Percentiles rank a stretch among this genome's conserved stretches.
These are phyloP conservation scores for Rickenella mellea DNA, from an alignment of 768 basidiomycete species.

Conservation along the genomic window DNA sequence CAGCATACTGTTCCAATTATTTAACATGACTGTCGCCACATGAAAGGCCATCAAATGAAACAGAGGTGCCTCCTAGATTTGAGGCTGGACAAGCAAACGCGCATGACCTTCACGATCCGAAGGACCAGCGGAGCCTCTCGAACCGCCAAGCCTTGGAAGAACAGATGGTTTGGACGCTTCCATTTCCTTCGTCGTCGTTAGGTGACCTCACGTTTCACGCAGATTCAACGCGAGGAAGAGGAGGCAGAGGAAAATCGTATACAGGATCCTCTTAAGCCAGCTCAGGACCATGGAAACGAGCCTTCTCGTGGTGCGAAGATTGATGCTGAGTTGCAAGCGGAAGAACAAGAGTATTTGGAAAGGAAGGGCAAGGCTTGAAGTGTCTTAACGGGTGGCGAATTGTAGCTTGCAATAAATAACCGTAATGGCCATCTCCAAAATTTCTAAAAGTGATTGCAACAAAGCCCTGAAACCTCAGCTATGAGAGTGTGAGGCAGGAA, in stretches of 20 bases:
- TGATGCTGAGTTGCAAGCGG: constrained; percentile 44
- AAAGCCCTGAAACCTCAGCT: too few species aligned
- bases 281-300: constrained; percentile 43
- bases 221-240: constrained; percentile 15
- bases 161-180: not conserved
- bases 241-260: constrained; percentile 19
- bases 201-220: not conserved
- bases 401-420: too few species aligned
- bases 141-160: not conserved
- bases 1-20: too few species aligned
- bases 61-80: too few species aligned
- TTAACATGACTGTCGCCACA: too few species aligned
- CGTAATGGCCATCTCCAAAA: too few species aligned
- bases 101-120: constrained; percentile 31
- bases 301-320: constrained; percentile 49
- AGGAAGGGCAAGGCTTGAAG: constrained; percentile 31
- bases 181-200: not conserved
- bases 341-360: constrained; percentile 38
- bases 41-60: too few species aligned
- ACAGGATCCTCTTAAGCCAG: constrained; percentile 40
- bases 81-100: constrained; percentile 24
- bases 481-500: too few species aligned
- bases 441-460: too few species aligned
- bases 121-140: constrained; percentile 17
- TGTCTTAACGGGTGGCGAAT: too few species aligned